A percentile compares a stretch with the other conserved stretches of the same genome.
These are phyloP conservation scores for Escovopsis sp. DNA, from an alignment of 2,329 filamentous ascomycete genomes.

Conservation along the genomic window DNA sequence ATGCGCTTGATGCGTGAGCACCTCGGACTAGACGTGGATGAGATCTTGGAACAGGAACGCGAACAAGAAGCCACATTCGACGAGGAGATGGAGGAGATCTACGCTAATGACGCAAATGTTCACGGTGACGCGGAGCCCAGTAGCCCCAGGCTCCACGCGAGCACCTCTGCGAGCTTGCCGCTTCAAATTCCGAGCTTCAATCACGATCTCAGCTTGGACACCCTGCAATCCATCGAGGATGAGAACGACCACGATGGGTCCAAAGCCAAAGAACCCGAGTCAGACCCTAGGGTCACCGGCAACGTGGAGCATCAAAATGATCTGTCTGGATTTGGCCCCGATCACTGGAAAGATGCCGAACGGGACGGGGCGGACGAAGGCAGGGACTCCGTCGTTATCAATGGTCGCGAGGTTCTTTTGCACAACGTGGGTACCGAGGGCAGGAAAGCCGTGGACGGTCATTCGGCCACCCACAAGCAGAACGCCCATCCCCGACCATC, in stretches of 20 bases:
- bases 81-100: constrained; percentile 47
- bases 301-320: constrained; percentile 56
- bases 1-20: constrained; percentile 95
- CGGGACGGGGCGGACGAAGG: constrained; percentile 45
- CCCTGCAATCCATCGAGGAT: constrained; percentile 34
- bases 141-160: constrained; percentile 15
- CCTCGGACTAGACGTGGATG: constrained; percentile 87
- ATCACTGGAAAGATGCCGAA: constrained; percentile 57
- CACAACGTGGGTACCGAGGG: constrained; percentile 49
- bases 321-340: constrained; percentile 61
- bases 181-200: constrained; percentile 47
- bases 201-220: constrained; percentile 37
- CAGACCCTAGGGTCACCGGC: constrained; percentile 30
- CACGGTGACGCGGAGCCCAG: background rate
- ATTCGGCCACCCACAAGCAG: constrained; percentile 11
- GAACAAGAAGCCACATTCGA: constrained; percentile 49
- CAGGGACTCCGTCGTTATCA: constrained; percentile 56
- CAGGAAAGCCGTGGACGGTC: constrained; percentile 36
- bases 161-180: constrained; percentile 18
- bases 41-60: constrained; percentile 67
- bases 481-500: constrained; percentile 18
- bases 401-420: constrained; percentile 57
- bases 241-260: constrained; percentile 4
- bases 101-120: constrained; percentile 31
- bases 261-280: constrained; percentile 10